Percentiles rank a stretch among this genome's conserved stretches.
phyloP scores from a whole-genome alignment of 2,329 filamentous ascomycete species.

The Phaeosphaeria sp. region DNA sequence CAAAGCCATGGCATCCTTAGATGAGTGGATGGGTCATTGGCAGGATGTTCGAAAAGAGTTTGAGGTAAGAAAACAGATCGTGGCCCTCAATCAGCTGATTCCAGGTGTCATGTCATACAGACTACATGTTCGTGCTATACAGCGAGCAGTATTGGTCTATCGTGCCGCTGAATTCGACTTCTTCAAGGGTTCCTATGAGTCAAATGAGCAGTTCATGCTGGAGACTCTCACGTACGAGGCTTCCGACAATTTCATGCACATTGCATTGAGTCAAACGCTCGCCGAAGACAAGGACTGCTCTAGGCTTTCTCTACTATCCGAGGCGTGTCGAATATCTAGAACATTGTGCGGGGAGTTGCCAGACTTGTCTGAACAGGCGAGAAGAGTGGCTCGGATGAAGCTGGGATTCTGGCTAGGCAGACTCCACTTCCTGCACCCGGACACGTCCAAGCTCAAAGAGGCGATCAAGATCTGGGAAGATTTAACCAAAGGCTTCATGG shows the following conservation, averaged over 20 bases:
- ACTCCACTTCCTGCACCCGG: neutral
- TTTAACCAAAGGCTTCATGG: neutral
- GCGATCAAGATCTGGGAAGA: neutral
- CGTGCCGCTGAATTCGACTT: neutral
- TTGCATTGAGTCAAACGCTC: neutral
- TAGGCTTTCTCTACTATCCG: neutral
- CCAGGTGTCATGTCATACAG: neutral
- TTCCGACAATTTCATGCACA: neutral
- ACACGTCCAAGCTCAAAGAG: neutral
- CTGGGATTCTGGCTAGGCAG: neutral
- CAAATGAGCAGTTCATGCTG: neutral
- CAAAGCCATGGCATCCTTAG: neutral
- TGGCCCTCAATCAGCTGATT: neutral
- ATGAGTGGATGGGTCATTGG: neutral
- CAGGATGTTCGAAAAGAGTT: neutral
- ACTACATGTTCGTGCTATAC: neutral
- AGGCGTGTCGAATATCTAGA: neutral
- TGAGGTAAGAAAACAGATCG: neutral
- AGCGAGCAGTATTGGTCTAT: neutral
- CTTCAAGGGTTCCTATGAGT: neutral
- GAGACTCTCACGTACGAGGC: neutral
- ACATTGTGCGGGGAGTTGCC: neutral
- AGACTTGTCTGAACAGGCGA: neutral
- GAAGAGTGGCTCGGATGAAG: neutral
- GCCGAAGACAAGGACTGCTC: neutral